These are phyloP conservation scores for Naematelia aurantialba DNA, from an alignment of 768 basidiomycete genomes.

Conservation along the genomic window DNA sequence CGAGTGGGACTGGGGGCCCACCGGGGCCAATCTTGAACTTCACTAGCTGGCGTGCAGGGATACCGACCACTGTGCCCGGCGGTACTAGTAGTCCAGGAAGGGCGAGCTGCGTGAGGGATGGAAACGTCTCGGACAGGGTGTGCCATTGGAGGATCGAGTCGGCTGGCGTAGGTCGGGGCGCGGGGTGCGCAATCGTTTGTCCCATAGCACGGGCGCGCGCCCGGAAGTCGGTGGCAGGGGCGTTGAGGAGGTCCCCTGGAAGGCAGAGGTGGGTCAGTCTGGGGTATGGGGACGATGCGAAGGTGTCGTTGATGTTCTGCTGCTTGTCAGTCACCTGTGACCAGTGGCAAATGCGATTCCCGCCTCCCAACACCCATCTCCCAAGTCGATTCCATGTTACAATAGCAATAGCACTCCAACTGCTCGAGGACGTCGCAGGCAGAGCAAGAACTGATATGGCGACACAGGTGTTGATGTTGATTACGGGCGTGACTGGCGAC, in stretches of 20 bases:
- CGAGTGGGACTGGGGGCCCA: conserved; percentile 31
- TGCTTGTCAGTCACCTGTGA: not conserved
- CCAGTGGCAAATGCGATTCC: too few species aligned
- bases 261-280: conserved; percentile 37
- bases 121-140: conserved; percentile 17
- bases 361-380: too few species aligned
- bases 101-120: conserved; percentile 30
- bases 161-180: conserved; percentile 11
- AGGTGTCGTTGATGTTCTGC: conserved; percentile 19
- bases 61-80: conserved; percentile 6
- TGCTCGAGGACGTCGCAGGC: too few species aligned
- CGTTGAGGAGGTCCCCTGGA: conserved; percentile 32
- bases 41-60: conserved; percentile 13
- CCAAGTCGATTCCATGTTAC: too few species aligned
- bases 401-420: too few species aligned
- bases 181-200: conserved; percentile 15
- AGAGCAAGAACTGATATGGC: too few species aligned
- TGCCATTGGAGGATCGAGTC: conserved; percentile 22
- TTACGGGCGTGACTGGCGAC: too few species aligned
- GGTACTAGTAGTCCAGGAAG: conserved; percentile 26
- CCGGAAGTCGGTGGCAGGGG: conserved; percentile 4
- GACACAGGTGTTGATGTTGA: not conserved
- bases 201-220: conserved; percentile 7
- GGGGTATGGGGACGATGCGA: conserved; percentile 19
- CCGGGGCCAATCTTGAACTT: conserved; percentile 19